phyloP scores from a whole-genome alignment of 2,329 filamentous ascomycete genomes.

The Xylaria digitata region DNA sequence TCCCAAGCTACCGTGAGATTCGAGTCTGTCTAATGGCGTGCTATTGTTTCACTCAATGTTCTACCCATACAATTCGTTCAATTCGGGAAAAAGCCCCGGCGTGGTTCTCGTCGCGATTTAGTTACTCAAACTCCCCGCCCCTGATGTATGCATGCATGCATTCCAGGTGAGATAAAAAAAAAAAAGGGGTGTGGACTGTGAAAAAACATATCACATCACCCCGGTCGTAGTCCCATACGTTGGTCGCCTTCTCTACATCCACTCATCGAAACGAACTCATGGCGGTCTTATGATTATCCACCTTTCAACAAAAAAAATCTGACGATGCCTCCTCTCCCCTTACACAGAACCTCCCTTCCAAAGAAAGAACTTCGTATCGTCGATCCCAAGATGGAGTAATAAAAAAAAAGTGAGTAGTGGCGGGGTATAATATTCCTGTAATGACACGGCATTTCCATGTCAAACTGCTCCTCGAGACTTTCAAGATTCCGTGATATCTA shows the following conservation, averaged over 20 bases:
- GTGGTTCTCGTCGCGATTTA: constrained; percentile 21
- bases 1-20: background rate
- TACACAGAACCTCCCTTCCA: background rate
- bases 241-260: constrained; percentile 17
- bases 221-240: constrained; percentile 26
- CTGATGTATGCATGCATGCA: constrained; percentile 21
- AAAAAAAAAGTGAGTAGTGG: constrained; percentile 22
- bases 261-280: background rate
- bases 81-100: constrained; percentile 12
- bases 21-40: constrained; percentile 6
- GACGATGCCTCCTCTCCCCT: background rate
- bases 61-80: constrained; percentile 29
- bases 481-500: constrained; percentile 4
- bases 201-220: constrained; percentile 26
- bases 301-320: constrained; percentile 8
- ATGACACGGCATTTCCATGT: constrained; percentile 15
- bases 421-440: constrained; percentile 32
- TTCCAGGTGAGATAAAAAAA: constrained; percentile 14
- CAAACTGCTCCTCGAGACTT: constrained; percentile 4
- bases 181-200: background rate
- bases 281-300: constrained; percentile 18
- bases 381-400: constrained; percentile 15
- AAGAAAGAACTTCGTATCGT: constrained; percentile 8
- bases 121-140: constrained; percentile 33
- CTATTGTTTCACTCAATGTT: constrained; percentile 19